Evolutionary conservation across 225 moss, liverwort and hornwort genomes (phyloP).

Genomic region (Anthoceros angustus): DNA sequence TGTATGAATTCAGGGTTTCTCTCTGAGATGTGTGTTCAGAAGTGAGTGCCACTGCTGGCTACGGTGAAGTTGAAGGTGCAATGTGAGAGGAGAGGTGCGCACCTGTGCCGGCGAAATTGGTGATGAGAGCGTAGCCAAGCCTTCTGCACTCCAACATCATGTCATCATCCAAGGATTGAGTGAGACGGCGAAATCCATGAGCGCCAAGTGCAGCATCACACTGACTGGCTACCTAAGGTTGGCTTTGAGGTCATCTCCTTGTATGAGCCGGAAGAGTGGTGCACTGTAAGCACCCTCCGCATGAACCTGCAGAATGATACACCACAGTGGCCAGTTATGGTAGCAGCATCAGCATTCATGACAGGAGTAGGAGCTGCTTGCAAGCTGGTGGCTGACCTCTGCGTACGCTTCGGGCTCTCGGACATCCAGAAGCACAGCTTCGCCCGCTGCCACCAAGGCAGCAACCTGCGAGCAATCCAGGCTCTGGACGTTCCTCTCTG

Average conservation of each 20-base stretch:
- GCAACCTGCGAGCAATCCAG: slow-evolving; percentile 37
- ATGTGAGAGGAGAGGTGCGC: not conserved
- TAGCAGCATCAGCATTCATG: not conserved
- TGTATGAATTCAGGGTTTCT: slow-evolving; percentile 62
- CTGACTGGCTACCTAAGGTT: slow-evolving; percentile 28
- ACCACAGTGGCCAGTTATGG: too few species aligned
- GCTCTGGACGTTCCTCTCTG: slow-evolving; percentile 38
- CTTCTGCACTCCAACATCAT: slow-evolving; percentile 19
- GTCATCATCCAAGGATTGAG: not conserved
- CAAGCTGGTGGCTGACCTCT: not conserved
- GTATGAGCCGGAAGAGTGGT: slow-evolving; percentile 61
- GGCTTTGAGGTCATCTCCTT: slow-evolving; percentile 58
- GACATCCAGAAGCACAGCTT: slow-evolving; percentile 51
- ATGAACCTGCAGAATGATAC: slow-evolving; percentile 23
- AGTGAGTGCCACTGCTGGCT: too few species aligned
- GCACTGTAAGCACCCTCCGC: slow-evolving; percentile 34
- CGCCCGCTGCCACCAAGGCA: slow-evolving; percentile 17
- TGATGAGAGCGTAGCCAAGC: slow-evolving; percentile 63
- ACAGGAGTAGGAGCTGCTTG: too few species aligned
- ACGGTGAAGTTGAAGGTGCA: too few species aligned
- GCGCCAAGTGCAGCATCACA: not conserved
- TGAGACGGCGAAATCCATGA: not conserved
- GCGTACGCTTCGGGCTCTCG: slow-evolving; percentile 49
- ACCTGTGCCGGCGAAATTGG: slow-evolving; percentile 64
- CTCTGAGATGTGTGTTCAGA: slow-evolving; percentile 17